Evolutionary conservation across 2,329 filamentous ascomycete genomes (phyloP), one percentile per base, ranked within the genome.

Genomic region (Aspergillus quadricinctus): DNA sequence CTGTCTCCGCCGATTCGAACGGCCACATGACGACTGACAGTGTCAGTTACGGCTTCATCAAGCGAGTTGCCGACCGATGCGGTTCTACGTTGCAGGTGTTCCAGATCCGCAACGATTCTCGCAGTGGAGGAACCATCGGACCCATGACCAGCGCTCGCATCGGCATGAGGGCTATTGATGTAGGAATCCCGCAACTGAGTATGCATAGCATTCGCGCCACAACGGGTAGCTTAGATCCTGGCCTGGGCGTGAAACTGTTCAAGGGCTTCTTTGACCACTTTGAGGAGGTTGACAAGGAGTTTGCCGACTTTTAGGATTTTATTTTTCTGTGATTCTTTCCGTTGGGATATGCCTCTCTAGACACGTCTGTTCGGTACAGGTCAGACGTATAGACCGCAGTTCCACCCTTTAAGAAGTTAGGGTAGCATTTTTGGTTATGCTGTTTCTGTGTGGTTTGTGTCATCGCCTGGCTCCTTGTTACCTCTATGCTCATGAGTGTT

Each of bases 11-110:
- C 23, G 93, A 97, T 74, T 85, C 86, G 52, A 97, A 97, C 69
- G 94, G 91, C 4, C 91, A 97, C 77, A 96, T 97, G 90, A 96
- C 93, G 3, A 97, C 93, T 3, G 92, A 97, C 70, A 86, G 88
- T 54, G 85, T 96, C 19, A 94, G 89, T 10, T 89, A 90, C 3
- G 86, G 91, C 4, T 83, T 97, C 58, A 78, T 97, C 37, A 84
- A 88, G 63, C 83, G 89, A 27, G 84, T 95, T 41, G 92, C 91
- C 7, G 86, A 92, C 64, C 86, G 89, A 57, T 83, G 81, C 59
- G 90, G 80, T 51, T 85, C 84, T 55, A 84, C 82, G 49, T 81
- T 95, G 53, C 94, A 97, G 75, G 80, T 89, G 5, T 97, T 97
- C 81, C 92, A 96, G 81, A 97, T 97, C 71, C 81, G 94, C 56